Conservation (phyloP, 2,329 filamentous ascomycete species). For the Macrophomina pseudophaseolina region DNA sequence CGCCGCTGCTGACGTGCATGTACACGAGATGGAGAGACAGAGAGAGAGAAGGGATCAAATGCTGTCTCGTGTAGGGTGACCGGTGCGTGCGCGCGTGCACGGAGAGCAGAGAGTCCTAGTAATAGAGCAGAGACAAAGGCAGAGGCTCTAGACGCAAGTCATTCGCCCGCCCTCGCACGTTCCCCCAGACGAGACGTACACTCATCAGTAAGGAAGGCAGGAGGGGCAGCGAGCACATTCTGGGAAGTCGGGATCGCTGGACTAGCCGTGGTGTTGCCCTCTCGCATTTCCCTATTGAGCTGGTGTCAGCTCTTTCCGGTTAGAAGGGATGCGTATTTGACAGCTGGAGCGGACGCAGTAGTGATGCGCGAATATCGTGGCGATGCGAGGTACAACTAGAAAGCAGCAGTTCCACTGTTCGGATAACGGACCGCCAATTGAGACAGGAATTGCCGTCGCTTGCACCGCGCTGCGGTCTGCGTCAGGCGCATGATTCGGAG, state of each 20-base stretch:
- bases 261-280: neutral
- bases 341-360: no score
- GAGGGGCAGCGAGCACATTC: no score
- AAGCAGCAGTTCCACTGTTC: neutral
- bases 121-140: neutral
- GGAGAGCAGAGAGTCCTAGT: neutral
- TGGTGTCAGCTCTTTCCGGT: conserved; percentile 13
- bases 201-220: no score
- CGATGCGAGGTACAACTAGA: neutral
- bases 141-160: neutral
- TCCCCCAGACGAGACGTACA: neutral
- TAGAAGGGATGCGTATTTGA: neutral
- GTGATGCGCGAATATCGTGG: conserved; percentile 8
- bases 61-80: neutral
- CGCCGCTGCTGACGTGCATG: conserved; percentile 9
- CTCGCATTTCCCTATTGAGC: neutral
- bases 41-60: neutral
- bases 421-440: neutral
- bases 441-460: neutral
- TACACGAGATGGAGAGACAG: neutral
- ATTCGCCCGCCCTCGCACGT: neutral
- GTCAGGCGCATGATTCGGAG: neutral
- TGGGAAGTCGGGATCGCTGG: neutral
- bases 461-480: conserved; percentile 11
- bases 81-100: neutral